phyloP scores from a whole-genome alignment of 164 flowering plant species.

The Houttuynia cordata region DNA sequence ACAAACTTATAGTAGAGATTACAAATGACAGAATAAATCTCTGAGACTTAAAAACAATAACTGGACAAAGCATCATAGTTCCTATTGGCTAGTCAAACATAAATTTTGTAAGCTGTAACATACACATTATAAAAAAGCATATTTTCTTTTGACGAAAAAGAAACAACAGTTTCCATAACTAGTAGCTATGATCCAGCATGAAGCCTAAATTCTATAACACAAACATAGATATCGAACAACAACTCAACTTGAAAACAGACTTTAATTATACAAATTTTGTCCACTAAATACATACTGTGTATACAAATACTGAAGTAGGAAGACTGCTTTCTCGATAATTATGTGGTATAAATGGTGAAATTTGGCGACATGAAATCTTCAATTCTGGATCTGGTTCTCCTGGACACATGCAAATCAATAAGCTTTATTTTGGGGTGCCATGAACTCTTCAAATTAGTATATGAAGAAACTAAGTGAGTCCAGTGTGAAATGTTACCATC shows the following conservation, averaged over 20 bases:
- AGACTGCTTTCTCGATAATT: slow-evolving; percentile 94
- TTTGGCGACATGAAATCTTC: slow-evolving; percentile 92
- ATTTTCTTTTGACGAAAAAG: too few relatives aligned
- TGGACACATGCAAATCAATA: slow-evolving; percentile 13
- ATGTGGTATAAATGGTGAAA: slow-evolving; percentile 97
- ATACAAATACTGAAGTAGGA: slow-evolving; percentile 89
- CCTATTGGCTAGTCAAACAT: background rate
- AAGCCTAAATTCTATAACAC: too few relatives aligned
- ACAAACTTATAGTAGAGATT: too few relatives aligned
- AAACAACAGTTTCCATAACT: too few relatives aligned
- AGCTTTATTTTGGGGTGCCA: background rate
- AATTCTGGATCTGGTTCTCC: slow-evolving; percentile 99
- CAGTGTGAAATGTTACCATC: slow-evolving; percentile 42
- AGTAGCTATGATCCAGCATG: too few relatives aligned
- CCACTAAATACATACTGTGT: slow-evolving; percentile 46
- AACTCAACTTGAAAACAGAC: too few relatives aligned
- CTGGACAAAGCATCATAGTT: background rate
- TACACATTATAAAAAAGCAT: too few relatives aligned
- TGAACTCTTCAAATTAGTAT: background rate
- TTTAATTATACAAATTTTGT: too few relatives aligned
- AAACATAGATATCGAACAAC: background rate
- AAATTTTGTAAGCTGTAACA: too few relatives aligned
- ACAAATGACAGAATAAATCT: background rate
- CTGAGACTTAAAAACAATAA: background rate
- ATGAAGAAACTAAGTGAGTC: background rate